Conservation (phyloP, 2,329 filamentous ascomycete species). For the Fusarium veterinarium region DNA sequence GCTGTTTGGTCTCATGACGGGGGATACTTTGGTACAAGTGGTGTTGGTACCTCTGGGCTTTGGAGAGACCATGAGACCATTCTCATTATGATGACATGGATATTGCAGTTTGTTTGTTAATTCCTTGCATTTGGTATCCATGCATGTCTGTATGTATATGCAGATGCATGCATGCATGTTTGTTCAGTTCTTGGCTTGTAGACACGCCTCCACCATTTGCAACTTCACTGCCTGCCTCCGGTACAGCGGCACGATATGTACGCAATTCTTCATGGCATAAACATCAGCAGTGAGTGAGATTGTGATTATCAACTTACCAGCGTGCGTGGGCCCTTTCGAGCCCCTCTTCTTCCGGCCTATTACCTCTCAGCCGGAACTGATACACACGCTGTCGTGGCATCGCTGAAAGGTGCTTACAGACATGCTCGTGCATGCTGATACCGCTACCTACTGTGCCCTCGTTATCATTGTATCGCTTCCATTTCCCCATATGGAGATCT, state of each 20-base stretch:
- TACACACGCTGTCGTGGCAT: constrained; percentile 27
- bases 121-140: constrained; percentile 19
- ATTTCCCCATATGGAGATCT: constrained; percentile 34
- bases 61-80: constrained; percentile 24
- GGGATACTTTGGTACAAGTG: constrained; percentile 24
- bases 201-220: constrained; percentile 30
- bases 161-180: constrained; percentile 14
- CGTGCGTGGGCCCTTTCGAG: constrained; percentile 11
- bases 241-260: constrained; percentile 36
- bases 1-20: constrained; percentile 18
- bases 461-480: constrained; percentile 27
- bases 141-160: constrained; percentile 1
- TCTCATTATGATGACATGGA: constrained; percentile 30
- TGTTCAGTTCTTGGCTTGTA: constrained; percentile 6
- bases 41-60: constrained; percentile 26
- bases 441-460: not conserved
- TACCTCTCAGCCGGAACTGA: constrained; percentile 19
- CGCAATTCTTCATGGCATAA: constrained; percentile 21
- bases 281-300: constrained; percentile 32
- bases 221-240: constrained; percentile 17
- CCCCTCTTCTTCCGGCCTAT: constrained; percentile 18
- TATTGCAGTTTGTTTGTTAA: constrained; percentile 19
- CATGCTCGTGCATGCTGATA: constrained; percentile 24
- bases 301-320: constrained; percentile 19
- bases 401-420: constrained; percentile 17